Percentiles rank a stretch among this genome's conserved stretches.
phyloP scores from a whole-genome alignment of 2,329 filamentous ascomycete genomes.

The Microdochium paspali region DNA sequence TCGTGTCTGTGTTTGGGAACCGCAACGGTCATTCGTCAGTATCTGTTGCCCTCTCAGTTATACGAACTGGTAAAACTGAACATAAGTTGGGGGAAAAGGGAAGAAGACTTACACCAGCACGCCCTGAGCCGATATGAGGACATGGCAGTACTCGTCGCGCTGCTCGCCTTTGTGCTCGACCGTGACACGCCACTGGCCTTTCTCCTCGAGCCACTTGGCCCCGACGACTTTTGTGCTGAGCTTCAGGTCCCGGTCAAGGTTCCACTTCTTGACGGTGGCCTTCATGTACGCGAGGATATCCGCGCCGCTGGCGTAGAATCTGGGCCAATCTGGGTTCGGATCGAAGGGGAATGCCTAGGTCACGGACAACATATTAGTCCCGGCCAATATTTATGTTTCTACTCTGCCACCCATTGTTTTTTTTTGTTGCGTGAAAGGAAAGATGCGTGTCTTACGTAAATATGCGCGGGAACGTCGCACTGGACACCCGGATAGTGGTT shows the following conservation, averaged over 20 bases:
- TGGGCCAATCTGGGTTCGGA: conserved; percentile 48
- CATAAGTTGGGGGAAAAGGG: no score
- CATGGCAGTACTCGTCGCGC: conserved; percentile 2
- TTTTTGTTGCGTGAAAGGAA: no score
- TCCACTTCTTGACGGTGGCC: conserved; percentile 33
- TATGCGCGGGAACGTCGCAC: conserved; percentile 14
- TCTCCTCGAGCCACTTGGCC: conserved; percentile 14
- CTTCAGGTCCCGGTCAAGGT: conserved; percentile 24
- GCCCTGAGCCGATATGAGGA: conserved; percentile 1
- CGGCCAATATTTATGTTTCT: no score
- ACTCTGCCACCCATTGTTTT: no score
- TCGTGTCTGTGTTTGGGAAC: not conserved
- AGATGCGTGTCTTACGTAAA: conserved; percentile 11
- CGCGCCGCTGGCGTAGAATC: conserved; percentile 44
- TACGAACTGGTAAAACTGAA: no score
- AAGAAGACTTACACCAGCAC: not conserved
- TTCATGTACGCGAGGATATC: conserved; percentile 49
- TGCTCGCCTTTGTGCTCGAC: conserved; percentile 6
- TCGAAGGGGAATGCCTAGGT: conserved; percentile 40
- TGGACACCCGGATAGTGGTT: conserved; percentile 19
- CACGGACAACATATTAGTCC: no score
- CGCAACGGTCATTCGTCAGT: no score
- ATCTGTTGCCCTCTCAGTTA: no score
- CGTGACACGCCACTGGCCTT: conserved; percentile 13
- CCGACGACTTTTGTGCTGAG: conserved; percentile 21